Base-by-base conservation (phyloP, 2,329 filamentous ascomycete species). In the Phaeoacremonium minimum region DNA sequence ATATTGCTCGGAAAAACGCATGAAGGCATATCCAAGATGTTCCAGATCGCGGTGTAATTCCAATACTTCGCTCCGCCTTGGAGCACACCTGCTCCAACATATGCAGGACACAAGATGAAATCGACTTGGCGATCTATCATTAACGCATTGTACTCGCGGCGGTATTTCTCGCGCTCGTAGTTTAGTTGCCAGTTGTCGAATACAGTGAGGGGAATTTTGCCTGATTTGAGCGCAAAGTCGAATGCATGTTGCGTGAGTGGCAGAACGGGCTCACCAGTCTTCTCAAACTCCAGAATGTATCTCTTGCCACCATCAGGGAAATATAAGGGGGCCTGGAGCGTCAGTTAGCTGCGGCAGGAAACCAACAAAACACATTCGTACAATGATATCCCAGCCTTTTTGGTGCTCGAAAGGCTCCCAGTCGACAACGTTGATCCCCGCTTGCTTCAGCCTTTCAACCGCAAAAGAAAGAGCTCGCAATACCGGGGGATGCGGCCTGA, bases 11-110 rank as follows among this genome's bases (percentile, higher is more conserved):
- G 49, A 11, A 51, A 29, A 7, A 49, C 37, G 13, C 30, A 34
- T 22, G 39, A 34, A 13, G 49, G 48, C 15, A 45, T 30, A 18
- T 51, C 46, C 5, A 51, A 28, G 8, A 48, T 41, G 20, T 48
- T 49, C 40, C 44, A 51, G 35, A 51, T 46, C 11, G 43, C 40
- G 4, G 46, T 50, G 17, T 50, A 51, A 4, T 36, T 37, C 31
- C 43, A 39, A 17, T 45, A 47, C n/a, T 42, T 32, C 4, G 38
- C 29, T n/a, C 41, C 39, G 6, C 41, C 41, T 22, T 36, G 37
- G 26, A 43, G 22, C 13, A 37, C 41, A 2, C 40, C 41, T 6
- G 38, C 43, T 15, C 43, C 43, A 4, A 34, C 14, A n/a, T 41
- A 45, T 4, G 33, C 26, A 3, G 43, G 43, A 9, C 37, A 32